Percentiles rank a stretch among this genome's conserved stretches.
phyloP scores from a whole-genome alignment of 1,284 basidiomycete species.

The Tausonia pullulans region DNA sequence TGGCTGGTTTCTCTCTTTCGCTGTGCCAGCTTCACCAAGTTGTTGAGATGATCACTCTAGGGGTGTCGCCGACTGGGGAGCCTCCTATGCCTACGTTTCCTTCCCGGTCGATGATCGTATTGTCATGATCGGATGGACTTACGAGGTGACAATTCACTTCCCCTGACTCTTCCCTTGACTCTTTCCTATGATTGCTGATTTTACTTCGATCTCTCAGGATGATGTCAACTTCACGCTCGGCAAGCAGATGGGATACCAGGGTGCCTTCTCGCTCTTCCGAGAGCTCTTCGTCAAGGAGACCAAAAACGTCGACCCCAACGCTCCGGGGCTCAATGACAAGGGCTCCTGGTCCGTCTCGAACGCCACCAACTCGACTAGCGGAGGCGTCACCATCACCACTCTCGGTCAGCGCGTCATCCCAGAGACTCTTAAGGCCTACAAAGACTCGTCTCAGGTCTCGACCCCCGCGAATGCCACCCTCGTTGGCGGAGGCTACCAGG shows the following conservation, averaged over 20 bases:
- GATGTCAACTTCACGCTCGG: constrained; percentile 13
- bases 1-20: neutral
- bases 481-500: constrained; percentile 5
- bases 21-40: neutral
- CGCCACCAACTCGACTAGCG: constrained; percentile 18
- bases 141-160: constrained; percentile 9
- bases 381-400: constrained; percentile 19
- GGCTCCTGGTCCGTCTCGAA: constrained; percentile 18
- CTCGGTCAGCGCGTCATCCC: constrained; percentile 22
- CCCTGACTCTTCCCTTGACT: neutral
- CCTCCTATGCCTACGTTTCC: constrained; percentile 20
- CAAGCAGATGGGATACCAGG: constrained; percentile 18
- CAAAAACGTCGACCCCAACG: constrained; percentile 17
- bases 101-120: constrained; percentile 20
- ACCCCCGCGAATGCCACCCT: constrained; percentile 1
- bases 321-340: constrained; percentile 13
- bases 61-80: constrained; percentile 23
- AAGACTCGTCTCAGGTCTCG: constrained; percentile 17
- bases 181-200: neutral
- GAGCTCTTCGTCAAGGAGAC: constrained; percentile 21
- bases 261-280: constrained; percentile 22
- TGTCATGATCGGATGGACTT: constrained; percentile 22
- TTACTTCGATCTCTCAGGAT: neutral
- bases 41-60: constrained; percentile 1
- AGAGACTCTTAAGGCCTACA: constrained; percentile 20